Evolutionary conservation across 1,284 basidiomycete genomes (phyloP).

Genomic region (Quambalaria eucalypti): DNA sequence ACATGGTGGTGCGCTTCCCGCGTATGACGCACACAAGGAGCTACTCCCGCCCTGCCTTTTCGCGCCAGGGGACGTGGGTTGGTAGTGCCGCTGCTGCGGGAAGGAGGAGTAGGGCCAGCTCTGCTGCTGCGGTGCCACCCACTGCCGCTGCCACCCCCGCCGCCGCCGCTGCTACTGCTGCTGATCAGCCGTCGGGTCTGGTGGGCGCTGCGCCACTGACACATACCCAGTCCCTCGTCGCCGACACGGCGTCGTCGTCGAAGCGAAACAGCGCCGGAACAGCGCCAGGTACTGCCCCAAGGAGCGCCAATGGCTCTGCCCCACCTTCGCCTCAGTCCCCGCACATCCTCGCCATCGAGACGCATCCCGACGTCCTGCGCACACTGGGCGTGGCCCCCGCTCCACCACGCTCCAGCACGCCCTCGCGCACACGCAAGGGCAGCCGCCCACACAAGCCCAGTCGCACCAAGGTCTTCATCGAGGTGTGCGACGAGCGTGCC

Average conservation of each 20-base stretch:
- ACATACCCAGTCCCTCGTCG: no score
- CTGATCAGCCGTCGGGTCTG: no score
- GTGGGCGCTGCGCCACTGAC: no score
- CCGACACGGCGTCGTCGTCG: no score
- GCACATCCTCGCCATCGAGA: slow-evolving; percentile 16
- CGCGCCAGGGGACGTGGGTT: slow-evolving; percentile 1
- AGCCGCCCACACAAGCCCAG: slow-evolving; percentile 9
- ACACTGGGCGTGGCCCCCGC: slow-evolving; percentile 8
- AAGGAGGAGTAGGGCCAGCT: slow-evolving; percentile 2
- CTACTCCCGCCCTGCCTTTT: slow-evolving; percentile 13
- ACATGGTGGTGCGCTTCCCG: slow-evolving; percentile 34
- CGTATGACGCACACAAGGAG: no score
- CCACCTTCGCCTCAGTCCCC: neutral
- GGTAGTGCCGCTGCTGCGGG: no score
- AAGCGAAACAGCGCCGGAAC: no score
- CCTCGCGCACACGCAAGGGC: slow-evolving; percentile 16
- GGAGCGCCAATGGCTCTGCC: neutral
- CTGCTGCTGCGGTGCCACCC: neutral
- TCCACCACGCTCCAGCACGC: slow-evolving; percentile 11
- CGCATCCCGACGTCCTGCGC: slow-evolving; percentile 18
- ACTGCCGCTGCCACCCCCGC: no score
- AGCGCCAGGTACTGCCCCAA: no score
- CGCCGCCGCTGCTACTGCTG: no score
- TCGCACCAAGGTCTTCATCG: slow-evolving; percentile 26
- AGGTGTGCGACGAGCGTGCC: slow-evolving; percentile 33